phyloP scores from a whole-genome alignment of 352 stramenopile species.

The Phytophthora cactorum region DNA sequence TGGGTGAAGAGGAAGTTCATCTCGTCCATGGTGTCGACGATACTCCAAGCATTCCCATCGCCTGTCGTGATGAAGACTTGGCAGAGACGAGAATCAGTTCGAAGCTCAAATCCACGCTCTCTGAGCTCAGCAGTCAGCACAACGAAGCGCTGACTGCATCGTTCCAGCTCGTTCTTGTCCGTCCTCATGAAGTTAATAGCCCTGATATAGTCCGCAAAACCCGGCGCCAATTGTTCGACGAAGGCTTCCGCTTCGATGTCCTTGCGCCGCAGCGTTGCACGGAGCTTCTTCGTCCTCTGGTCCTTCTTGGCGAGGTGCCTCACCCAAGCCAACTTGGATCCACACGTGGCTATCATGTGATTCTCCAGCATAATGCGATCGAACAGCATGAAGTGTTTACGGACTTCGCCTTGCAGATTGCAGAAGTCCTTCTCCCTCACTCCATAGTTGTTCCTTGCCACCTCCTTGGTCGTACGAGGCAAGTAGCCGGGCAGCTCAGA shows the following conservation, averaged over 20 bases:
- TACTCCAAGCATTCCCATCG: no score
- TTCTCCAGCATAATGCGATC: slow-evolving; percentile 13
- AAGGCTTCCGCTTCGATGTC: no score
- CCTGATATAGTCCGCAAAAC: slow-evolving; percentile 3
- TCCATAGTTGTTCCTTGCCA: not conserved
- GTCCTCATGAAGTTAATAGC: not conserved
- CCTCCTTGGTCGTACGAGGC: not conserved
- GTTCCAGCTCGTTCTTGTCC: not conserved
- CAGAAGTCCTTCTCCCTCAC: not conserved
- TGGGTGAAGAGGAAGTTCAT: no score
- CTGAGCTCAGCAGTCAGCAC: not conserved
- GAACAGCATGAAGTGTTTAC: no score
- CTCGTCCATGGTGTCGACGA: no score
- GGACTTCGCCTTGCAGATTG: not conserved
- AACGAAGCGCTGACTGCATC: not conserved
- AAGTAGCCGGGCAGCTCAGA: no score
- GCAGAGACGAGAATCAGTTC: not conserved
- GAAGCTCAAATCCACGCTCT: not conserved
- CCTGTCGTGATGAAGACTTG: not conserved
- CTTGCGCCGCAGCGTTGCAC: not conserved
- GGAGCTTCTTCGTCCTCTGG: not conserved
- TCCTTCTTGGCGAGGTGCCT: no score
- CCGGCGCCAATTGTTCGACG: no score
- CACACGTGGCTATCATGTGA: slow-evolving; percentile 11
- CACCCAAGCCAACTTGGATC: no score